Evolutionary conservation across 2,329 filamentous ascomycete species (phyloP).

Genomic region (Fusarium lateritium): DNA sequence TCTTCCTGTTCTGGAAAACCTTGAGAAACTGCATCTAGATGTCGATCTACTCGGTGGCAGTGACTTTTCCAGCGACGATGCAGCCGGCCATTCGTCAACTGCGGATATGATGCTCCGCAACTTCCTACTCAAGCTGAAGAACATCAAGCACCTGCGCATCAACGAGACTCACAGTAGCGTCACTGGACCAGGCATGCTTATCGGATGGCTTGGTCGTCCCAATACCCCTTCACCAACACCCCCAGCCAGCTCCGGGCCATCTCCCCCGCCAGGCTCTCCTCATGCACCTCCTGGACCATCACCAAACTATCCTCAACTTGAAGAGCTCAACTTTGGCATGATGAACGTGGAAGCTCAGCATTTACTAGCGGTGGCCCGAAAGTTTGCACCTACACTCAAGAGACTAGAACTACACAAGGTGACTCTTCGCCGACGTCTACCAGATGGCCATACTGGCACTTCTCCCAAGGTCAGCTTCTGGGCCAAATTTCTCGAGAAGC

Average conservation of each 20-base stretch:
- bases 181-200: constrained; percentile 47
- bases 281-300: constrained; percentile 30
- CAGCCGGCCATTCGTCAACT: constrained; percentile 4
- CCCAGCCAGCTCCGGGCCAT: not conserved
- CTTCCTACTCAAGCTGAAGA: constrained; percentile 50
- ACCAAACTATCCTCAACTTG: constrained; percentile 54
- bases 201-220: constrained; percentile 57
- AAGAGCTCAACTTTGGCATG: constrained; percentile 62
- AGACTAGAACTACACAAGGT: constrained; percentile 64
- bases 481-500: constrained; percentile 55
- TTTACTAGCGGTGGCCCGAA: constrained; percentile 56
- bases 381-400: constrained; percentile 61
- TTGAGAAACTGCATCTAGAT: constrained; percentile 60
- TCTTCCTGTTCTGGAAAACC: constrained; percentile 58
- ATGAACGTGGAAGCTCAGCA: constrained; percentile 48
- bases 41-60: constrained; percentile 42
- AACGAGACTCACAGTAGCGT: constrained; percentile 54
- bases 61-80: constrained; percentile 10
- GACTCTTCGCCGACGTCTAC: constrained; percentile 43
- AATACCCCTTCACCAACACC: not conserved
- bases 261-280: not conserved
- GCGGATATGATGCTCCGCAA: constrained; percentile 40
- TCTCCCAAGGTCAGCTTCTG: constrained; percentile 55
- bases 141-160: constrained; percentile 67
- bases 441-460: constrained; percentile 7